Evolutionary conservation across 192 early-diverging fungal species (phyloP), one percentile per base, ranked within the genome.

Genomic region (Backusella macrospora): DNA sequence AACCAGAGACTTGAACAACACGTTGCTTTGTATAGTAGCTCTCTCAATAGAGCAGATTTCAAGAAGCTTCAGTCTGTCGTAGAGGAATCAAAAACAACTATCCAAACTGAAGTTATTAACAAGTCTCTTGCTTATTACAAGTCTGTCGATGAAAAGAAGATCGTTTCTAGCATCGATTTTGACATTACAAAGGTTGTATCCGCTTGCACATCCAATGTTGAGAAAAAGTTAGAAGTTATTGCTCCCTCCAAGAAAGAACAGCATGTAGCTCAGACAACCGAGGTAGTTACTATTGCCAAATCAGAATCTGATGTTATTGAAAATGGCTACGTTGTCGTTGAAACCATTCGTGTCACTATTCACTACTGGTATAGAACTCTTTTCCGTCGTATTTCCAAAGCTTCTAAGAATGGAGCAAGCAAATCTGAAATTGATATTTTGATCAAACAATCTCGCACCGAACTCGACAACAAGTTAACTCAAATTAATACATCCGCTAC

Each of bases 301-400:
- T 59, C 52, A 2, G 52, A 59, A 59, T 23, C 52, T 59, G 52
- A 59, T 26, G 52, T 59, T n/a, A 59, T 59, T 23, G 10, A 59
- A 59, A 59, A 59, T 64, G 43, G 21, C 2, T 10, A 67, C 44
- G 45, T 74, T 21, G 46, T 38, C 3, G 65, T 48, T 43, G 66
- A 68, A 13, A 65, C 46, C 21, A 21, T 75, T 44, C 67, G 68
- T 39, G 47, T 59, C 4, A 74, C 45, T 16, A 64, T 74, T 8
- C 64, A 26, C 26, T 49, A 67, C 23, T 74, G 73, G 73, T 26
- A 67, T 26, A 55, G 44, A 68, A 38, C 67, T 29, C 40, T 62
- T 18, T 23, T 37, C 16, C 29, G 23, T 5, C 18, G 34, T 29
- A 43, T 66, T 6, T 42, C 70, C 4, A 43, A 65, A 4, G 63